Evolutionary conservation across 306 rosid genomes (phyloP), one percentile per base, ranked within the genome.

Genomic region (Inga laurina): DNA sequence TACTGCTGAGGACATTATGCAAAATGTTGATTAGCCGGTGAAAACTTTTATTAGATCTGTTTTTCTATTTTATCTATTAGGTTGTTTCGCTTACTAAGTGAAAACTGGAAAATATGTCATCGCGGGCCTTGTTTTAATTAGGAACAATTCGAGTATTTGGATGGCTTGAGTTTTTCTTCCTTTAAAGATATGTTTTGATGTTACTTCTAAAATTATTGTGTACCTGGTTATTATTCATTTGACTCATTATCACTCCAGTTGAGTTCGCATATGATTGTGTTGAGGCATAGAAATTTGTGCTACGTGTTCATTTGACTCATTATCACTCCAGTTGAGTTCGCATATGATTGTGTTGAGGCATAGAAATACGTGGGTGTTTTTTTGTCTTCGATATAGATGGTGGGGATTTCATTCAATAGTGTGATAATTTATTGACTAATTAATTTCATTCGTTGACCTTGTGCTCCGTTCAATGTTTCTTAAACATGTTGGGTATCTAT

Each of bases 1-100:
- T 79, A 92, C 99, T 0, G 90, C 99, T 0, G 99, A 95, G 86
- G 99, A 95, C 37, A 89, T 95, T 37, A 92, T 95, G 99, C 99
- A 95, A 79, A 89, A 81, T 48, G 86, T 95, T 16, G 99, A 96
- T 85, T 96, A 86, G 88, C 11, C 6, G 13, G 34, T 34, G 44
- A 30, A 72, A 10, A 54, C 7, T 11, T 77, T 43, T 3, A 7
- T 39, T 74, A 64, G 57, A 35, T 46, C 32, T 72, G 39, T 13
- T 18, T 81, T 59, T n/a, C 34, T 52, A 45, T 46, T 45, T 24
- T 72, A 41, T 51, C 68, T 3, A 2, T 41, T 81, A 71, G 48
- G 68, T 54, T 24, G 22, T 82, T 78, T 79, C 72, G 21, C 30
- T 34, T 81, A 80, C 65, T 79, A 6, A 75, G 21, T 10, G 79